Evolutionary conservation across 345 rosid genomes (phyloP), one percentile per base, ranked within the genome.

Genomic region (Corchorus capsularis): DNA sequence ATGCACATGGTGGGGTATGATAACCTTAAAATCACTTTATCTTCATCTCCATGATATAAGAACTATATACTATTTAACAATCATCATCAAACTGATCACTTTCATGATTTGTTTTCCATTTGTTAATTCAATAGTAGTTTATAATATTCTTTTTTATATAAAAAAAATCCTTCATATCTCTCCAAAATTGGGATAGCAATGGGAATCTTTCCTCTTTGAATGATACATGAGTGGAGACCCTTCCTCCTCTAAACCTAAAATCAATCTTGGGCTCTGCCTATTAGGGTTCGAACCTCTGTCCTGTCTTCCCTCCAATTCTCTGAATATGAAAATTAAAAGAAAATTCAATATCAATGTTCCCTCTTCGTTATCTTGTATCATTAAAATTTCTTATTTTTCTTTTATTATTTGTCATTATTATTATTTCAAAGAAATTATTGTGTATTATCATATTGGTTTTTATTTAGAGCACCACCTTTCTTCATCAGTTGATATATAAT

Each of bases 1-100:
- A 27, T 2, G 77, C 84, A 78, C 84, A 74, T 76, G 85, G 83
- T 84, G 82, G 87, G 85, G 80, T 46, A 64, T 41, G 56, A 52
- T 46, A 72, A 75, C 84, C 83, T 79, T 71, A 74, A 52, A 71
- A 20, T 55, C 35, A 41, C 35, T 68, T 57, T 71, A 61, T 73
- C 61, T 7, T 54, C 67, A 72, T 63, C 71, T 57, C 43, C 79
- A 37, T 17, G 10, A n/a, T n/a, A 62, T 27, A 27, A 27, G 27
- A 27, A 27, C 0, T 22, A 61, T 10, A 8, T 39, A 2, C 5
- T 5, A 39, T 39, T 3, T 62, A 32, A 47, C 73, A 74, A 77
- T 9, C 2, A 27, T 9, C 2, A 27, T 20, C 32, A 27, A 45
- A 54, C 68, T 50, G n/a, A n/a, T n/a, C 63, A 10, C 66, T 13